Percentiles rank a stretch among this genome's conserved stretches.
Conservation (phyloP, 1,139 yeast species). For the Candida tetrigidarum region DNA sequence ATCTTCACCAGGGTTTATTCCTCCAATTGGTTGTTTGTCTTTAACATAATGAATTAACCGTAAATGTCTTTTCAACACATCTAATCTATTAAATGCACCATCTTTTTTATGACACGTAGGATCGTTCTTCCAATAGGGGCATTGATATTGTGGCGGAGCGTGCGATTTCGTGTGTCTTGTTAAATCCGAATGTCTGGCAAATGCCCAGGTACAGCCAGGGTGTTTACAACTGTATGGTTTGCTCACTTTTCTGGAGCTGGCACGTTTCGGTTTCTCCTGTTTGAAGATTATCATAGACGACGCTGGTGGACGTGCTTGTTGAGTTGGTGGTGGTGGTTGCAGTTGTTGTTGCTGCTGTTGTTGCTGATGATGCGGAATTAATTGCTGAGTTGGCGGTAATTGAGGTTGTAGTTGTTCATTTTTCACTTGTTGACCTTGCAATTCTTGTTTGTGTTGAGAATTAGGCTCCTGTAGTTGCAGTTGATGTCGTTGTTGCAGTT, state of each 20-base stretch:
- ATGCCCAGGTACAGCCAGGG: constrained; percentile 67
- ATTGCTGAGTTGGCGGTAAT: neutral
- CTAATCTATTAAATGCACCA: constrained; percentile 71
- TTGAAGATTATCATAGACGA: constrained; percentile 6
- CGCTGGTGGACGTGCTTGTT: neutral
- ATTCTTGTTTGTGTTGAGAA: neutral
- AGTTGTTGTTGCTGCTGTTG: constrained; percentile 4
- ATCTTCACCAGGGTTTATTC: constrained; percentile 35
- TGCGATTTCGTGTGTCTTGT: constrained; percentile 70
- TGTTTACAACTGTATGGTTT: constrained; percentile 50
- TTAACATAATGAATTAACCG: constrained; percentile 67
- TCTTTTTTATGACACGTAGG: constrained; percentile 75
- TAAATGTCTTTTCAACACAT: constrained; percentile 71
- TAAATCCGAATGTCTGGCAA: constrained; percentile 67
- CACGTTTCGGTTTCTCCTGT: constrained; percentile 5
- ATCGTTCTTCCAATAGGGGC: constrained; percentile 72
- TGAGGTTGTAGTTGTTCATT: neutral
- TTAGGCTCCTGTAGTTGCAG: neutral
- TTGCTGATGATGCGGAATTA: neutral
- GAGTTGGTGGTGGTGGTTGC: neutral
- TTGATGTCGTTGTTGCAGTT: neutral
- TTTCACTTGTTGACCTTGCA: neutral
- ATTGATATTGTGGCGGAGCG: constrained; percentile 63
- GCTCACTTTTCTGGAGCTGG: constrained; percentile 1
- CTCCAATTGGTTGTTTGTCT: constrained; percentile 36